Conservation (phyloP, 352 stramenopile genomes). For the Phytophthora ramorum region DNA sequence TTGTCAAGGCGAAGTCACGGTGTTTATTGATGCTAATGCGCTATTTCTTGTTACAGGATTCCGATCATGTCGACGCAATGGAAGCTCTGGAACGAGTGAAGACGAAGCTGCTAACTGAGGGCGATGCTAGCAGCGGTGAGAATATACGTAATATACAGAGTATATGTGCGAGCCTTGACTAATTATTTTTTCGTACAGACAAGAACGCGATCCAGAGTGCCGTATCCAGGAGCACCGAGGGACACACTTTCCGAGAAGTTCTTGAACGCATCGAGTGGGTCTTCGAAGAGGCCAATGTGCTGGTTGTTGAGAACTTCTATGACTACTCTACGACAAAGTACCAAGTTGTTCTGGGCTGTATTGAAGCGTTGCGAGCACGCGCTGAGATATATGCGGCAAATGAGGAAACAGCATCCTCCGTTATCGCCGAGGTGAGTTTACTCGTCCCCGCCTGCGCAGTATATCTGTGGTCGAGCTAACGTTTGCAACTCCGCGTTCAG, state of each 20-base stretch:
- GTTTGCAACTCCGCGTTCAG: conserved; percentile 10
- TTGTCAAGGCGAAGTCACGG: not conserved
- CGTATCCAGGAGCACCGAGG: conserved; percentile 19
- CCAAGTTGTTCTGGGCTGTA: conserved; percentile 45
- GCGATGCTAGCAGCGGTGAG: conserved; percentile 32
- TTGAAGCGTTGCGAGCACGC: conserved; percentile 32
- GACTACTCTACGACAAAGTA: conserved; percentile 70
- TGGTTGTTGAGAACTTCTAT: conserved; percentile 72
- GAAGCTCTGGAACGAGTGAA: conserved; percentile 45
- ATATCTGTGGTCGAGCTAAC: not conserved
- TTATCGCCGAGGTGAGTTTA: conserved; percentile 33
- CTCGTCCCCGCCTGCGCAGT: not conserved
- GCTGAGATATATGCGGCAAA: conserved; percentile 15
- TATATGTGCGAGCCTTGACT: not conserved
- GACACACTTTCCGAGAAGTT: conserved; percentile 13
- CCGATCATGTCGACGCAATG: conserved; percentile 34
- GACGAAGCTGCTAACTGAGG: conserved; percentile 29
- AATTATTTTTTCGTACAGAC: conserved; percentile 12
- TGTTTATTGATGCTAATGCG: conserved; percentile 5
- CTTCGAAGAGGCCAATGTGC: conserved; percentile 62
- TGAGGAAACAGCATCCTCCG: conserved; percentile 9
- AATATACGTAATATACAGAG: not conserved
- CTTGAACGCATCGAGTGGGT: conserved; percentile 42
- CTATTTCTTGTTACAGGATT: conserved; percentile 27
- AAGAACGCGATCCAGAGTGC: conserved; percentile 13